Base-by-base conservation (phyloP, 2,329 filamentous ascomycete genomes). In the Davidsoniella virescens region DNA sequence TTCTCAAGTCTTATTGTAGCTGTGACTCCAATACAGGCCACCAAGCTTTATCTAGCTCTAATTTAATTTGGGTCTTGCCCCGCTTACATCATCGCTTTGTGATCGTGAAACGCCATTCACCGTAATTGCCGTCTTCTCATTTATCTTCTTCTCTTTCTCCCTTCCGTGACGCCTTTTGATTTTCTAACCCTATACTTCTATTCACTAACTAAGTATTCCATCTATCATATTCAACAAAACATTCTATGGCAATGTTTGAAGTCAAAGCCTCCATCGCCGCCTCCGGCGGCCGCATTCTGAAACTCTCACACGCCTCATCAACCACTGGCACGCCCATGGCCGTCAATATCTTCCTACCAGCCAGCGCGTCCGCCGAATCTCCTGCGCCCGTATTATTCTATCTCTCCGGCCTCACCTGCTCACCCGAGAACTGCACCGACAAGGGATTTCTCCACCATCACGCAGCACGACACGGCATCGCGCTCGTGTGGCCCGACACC, bases 401-500 rank as follows among this genome's bases (percentile, higher is more conserved):
- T 67, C 80, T 98, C 53, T 90, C 90, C 12, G 92, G 92, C 47
- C 72, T 98, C 54, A 96, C 92, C 54, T 98, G 92, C 72, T 90
- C 87, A 1, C 87, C 86, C 36, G 88, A 96, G 61, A 88, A 88
- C 67, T 80, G 78, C 61, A 72, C 81, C 29, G 78, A 88, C 60
- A 82, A 84, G 63, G 92, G 88, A 49, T 96, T 95, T 73, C 85
- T 98, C 67, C 88, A 95, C 63, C 78, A 83, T 59, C 76, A 78
- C 55, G 92, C 92, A 44, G 75, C 80, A 52, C 72, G 80, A 59
- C 82, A 80, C 63, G 85, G 85, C 60, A 84, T 98, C 63, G 92
- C 92, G n/a, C 69, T 98, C 52, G 76, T 95, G 49, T 96, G 87
- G 68, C 92, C 92, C 1, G 92, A 98, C 69, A 98, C 92, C 18